Percentiles rank a stretch among this genome's conserved stretches.
Evolutionary conservation across 164 flowering plant genomes (phyloP).

Genomic region (Protea cynaroides): DNA sequence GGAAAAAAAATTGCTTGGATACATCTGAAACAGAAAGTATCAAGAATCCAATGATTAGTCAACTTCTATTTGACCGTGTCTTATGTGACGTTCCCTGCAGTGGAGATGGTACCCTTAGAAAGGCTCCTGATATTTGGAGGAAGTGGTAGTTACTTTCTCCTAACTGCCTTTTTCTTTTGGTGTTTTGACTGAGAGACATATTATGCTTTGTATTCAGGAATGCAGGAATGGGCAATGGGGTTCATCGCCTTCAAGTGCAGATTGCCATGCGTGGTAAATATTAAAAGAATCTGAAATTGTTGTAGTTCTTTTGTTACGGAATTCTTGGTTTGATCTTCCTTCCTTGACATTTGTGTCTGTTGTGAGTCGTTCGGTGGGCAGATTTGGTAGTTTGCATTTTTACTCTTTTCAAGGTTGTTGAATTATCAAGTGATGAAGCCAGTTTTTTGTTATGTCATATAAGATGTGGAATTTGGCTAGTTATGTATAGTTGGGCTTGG

Average conservation of each 20-base stretch:
- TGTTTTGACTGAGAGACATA: not conserved
- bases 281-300: not conserved
- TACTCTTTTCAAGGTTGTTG: not conserved
- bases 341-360: not conserved
- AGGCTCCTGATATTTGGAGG: slow-evolving; percentile 99
- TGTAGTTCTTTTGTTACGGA: not conserved
- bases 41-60: slow-evolving; percentile 25
- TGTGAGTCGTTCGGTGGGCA: not conserved
- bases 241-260: slow-evolving; percentile 80
- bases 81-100: slow-evolving; percentile 99
- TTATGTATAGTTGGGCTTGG: too few relatives aligned
- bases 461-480: too few relatives aligned
- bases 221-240: slow-evolving; percentile 86
- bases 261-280: slow-evolving; percentile 84
- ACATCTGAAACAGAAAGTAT: slow-evolving; percentile 22
- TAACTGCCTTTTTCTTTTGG: slow-evolving; percentile 1
- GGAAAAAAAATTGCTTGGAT: slow-evolving; percentile 23
- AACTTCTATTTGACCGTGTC: slow-evolving; percentile 88
- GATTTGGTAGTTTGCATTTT: not conserved
- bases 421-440: not conserved
- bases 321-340: not conserved
- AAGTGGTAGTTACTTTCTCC: slow-evolving; percentile 53
- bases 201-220: slow-evolving; percentile 45
- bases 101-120: slow-evolving; percentile 99
- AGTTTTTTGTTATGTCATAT: not conserved